Evolutionary conservation across 2,329 filamentous ascomycete species (phyloP).

Genomic region (Passalora sequoiae): DNA sequence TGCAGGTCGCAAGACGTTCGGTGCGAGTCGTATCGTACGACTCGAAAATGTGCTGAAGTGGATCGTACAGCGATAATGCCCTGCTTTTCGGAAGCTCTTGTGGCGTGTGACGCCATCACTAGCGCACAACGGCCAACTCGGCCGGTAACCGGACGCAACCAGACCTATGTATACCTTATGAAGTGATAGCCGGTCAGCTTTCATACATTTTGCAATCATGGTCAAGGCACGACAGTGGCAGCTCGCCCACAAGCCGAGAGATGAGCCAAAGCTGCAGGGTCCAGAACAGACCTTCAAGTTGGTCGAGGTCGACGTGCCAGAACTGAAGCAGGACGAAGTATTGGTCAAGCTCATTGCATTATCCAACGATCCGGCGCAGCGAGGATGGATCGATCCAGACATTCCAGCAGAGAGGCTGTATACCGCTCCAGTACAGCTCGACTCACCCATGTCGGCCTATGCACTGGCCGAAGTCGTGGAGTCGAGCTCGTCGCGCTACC

Average conservation of each 20-base stretch:
- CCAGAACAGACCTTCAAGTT: constrained; percentile 40
- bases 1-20: too few species aligned
- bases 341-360: constrained; percentile 46
- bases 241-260: constrained; percentile 38
- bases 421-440: constrained; percentile 40
- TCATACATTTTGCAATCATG: too few species aligned
- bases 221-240: constrained; percentile 46
- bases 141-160: too few species aligned
- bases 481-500: constrained; percentile 30
- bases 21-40: too few species aligned
- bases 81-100: too few species aligned
- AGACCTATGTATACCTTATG: too few species aligned
- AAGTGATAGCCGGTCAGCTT: too few species aligned
- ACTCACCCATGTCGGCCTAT: constrained; percentile 36
- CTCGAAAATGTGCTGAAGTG: too few species aligned
- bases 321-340: constrained; percentile 38
- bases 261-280: constrained; percentile 35
- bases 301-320: constrained; percentile 27
- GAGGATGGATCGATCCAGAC: constrained; percentile 44
- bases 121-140: too few species aligned
- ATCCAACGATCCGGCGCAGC: constrained; percentile 52
- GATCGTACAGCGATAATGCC: too few species aligned
- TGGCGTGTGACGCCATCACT: too few species aligned
- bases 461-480: constrained; percentile 38
- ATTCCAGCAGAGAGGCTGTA: constrained; percentile 43